phyloP scores from a whole-genome alignment of 805 yeast genomes.

The Starmera caribaea region DNA sequence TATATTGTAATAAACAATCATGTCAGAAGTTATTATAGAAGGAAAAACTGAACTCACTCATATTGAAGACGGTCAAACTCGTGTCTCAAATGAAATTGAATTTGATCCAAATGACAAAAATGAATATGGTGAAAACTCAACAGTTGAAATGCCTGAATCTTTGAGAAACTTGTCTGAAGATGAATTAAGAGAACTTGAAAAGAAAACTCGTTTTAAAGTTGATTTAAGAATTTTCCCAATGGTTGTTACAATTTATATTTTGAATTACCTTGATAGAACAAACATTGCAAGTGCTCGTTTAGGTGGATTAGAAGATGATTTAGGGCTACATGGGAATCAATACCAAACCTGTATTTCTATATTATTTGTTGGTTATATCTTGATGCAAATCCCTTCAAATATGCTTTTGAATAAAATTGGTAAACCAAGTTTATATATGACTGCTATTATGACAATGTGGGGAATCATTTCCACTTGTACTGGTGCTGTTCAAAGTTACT shows the following conservation, averaged over 20 bases:
- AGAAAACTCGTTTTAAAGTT: conserved; percentile 33
- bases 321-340: conserved; percentile 30
- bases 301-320: conserved; percentile 38
- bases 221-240: conserved; percentile 42
- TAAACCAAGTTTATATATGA: conserved; percentile 40
- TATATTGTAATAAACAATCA: too few relatives aligned
- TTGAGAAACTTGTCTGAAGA: conserved; percentile 19
- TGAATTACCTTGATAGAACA: conserved; percentile 41
- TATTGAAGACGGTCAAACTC: too few relatives aligned
- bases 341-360: conserved; percentile 45
- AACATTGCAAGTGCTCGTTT: conserved; percentile 41
- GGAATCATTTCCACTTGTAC: conserved; percentile 29
- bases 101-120: too few relatives aligned
- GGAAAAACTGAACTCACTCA: too few relatives aligned
- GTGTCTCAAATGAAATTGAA: too few relatives aligned
- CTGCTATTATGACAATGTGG: conserved; percentile 41
- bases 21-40: too few relatives aligned
- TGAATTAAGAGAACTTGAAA: conserved; percentile 34
- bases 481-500: conserved; percentile 19
- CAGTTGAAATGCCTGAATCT: conserved; percentile 13
- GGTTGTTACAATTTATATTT: conserved; percentile 39
- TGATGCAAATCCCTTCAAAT: conserved; percentile 43
- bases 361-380: conserved; percentile 38
- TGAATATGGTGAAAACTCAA: too few relatives aligned
- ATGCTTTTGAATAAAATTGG: conserved; percentile 33